Evolutionary conservation across 2,329 filamentous ascomycete species (phyloP).

Genomic region (Pseudopithomyces chartarum): DNA sequence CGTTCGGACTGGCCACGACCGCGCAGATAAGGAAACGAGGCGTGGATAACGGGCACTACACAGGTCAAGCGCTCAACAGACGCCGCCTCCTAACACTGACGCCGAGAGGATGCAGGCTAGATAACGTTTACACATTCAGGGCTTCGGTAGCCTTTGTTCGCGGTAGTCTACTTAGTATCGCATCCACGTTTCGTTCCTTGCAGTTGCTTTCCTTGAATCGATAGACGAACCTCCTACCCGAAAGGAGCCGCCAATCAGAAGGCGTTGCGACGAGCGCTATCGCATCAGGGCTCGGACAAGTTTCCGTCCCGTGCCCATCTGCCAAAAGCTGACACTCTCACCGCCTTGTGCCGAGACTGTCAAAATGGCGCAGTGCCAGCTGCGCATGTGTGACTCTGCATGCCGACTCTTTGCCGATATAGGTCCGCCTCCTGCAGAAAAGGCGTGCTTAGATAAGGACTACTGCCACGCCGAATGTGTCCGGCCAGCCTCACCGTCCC

Average conservation of each 20-base stretch:
- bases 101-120: background rate
- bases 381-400: background rate
- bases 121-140: background rate
- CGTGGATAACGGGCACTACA: background rate
- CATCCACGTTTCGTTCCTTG: background rate
- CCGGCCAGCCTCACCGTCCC: background rate
- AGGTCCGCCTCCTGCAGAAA: background rate
- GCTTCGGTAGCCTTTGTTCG: background rate
- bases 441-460: background rate
- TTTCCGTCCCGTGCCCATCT: constrained; percentile 2
- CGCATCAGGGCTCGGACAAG: constrained; percentile 4
- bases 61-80: background rate
- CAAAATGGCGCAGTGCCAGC: background rate
- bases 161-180: background rate
- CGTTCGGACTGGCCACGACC: background rate
- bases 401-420: background rate
- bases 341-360: constrained; percentile 4
- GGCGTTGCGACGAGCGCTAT: constrained; percentile 2
- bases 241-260: background rate
- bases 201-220: background rate
- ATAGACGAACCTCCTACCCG: background rate
- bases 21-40: constrained; percentile 1
- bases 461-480: constrained; percentile 1
- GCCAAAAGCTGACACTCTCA: constrained; percentile 4
- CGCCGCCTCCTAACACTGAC: background rate